Percentiles rank a stretch among this genome's conserved stretches.
Conservation (phyloP, 495 filamentous ascomycete species). For the Xylaria nigripes region DNA sequence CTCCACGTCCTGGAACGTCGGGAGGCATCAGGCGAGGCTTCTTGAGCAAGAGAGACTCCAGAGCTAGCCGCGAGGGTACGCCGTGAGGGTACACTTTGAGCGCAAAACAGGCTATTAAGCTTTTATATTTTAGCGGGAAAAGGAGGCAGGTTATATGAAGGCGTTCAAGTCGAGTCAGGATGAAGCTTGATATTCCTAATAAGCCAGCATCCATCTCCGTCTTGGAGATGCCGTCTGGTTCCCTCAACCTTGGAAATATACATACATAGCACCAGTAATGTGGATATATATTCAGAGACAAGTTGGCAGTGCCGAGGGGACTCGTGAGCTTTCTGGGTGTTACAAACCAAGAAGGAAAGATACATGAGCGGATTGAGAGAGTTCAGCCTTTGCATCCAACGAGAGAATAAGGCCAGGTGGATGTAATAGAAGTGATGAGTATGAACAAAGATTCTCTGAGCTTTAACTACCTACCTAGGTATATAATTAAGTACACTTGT, state of each 20-base stretch:
- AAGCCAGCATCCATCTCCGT: not conserved
- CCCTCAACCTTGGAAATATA: not conserved
- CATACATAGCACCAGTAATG: not conserved
- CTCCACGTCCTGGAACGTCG: conserved; percentile 33
- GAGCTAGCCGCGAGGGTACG: conserved; percentile 30
- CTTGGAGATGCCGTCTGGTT: not conserved
- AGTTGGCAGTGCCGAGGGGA: no score
- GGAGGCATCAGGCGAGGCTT: conserved; percentile 44
- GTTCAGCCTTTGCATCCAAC: no score
- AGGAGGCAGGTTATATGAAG: not conserved
- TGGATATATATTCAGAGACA: not conserved
- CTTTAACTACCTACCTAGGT: no score
- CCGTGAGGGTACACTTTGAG: conserved; percentile 26
- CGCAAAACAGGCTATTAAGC: not conserved
- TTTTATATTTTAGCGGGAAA: not conserved
- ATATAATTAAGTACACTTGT: no score
- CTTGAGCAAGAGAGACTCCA: conserved; percentile 33
- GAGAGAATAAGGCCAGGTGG: no score
- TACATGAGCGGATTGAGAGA: no score
- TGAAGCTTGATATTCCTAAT: not conserved
- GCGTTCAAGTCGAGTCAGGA: not conserved
- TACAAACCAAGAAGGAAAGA: no score
- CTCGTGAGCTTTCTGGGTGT: no score
- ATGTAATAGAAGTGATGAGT: no score
- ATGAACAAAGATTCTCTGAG: no score